Conservation (phyloP, 331 rosid genomes). For the Quercus lobata region DNA sequence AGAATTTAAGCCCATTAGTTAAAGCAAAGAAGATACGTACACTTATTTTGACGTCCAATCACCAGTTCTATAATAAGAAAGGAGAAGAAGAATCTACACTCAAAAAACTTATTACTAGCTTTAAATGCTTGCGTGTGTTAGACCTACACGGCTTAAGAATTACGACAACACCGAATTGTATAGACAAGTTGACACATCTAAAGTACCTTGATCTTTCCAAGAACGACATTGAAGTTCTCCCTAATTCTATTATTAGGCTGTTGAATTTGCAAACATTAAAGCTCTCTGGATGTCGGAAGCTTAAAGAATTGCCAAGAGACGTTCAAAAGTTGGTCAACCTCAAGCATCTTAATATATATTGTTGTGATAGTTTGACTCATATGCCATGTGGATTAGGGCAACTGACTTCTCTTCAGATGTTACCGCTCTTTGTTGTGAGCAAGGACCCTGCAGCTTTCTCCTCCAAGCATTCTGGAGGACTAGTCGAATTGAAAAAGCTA, state of each 20-base stretch:
- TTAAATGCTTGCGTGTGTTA: not conserved
- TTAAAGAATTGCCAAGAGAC: conserved; percentile 23
- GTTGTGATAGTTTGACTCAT: not conserved
- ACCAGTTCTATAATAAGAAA: too few relatives aligned
- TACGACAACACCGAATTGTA: not conserved
- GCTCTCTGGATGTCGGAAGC: not conserved
- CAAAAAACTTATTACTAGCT: too few relatives aligned
- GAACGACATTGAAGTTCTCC: conserved; percentile 4
- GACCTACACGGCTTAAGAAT: conserved; percentile 1
- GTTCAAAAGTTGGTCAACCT: conserved; percentile 5
- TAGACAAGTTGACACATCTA: conserved; percentile 25
- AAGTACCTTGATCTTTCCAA: conserved; percentile 19
- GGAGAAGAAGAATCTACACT: too few relatives aligned
- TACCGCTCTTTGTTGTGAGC: conserved; percentile 9
- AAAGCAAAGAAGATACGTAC: too few relatives aligned
- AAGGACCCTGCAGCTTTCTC: too few relatives aligned
- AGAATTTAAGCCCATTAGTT: too few relatives aligned
- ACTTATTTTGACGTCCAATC: too few relatives aligned
- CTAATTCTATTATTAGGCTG: conserved; percentile 3
- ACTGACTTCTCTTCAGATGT: conserved; percentile 25
- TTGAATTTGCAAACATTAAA: conserved; percentile 33
- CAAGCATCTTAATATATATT: not conserved
- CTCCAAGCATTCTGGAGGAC: too few relatives aligned
- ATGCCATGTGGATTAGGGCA: conserved; percentile 35
- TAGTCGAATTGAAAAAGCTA: too few relatives aligned